These are phyloP conservation scores for Xylariales sp. DNA, from an alignment of 2,329 filamentous ascomycete genomes.

Conservation along the genomic window DNA sequence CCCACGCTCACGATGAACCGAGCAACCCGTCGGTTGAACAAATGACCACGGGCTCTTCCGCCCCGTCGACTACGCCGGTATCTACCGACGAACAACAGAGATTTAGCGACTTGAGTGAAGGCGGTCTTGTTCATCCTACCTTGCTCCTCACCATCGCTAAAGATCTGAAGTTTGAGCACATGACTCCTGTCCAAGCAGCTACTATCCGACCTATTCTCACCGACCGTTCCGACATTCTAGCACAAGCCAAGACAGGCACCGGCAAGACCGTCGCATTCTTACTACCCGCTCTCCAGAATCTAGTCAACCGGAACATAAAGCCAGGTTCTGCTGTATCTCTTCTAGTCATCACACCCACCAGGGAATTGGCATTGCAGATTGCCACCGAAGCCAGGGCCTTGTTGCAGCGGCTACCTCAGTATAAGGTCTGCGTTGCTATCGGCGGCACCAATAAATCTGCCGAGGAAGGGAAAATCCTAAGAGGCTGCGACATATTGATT, in stretches of 20 bases:
- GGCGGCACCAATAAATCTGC: constrained; percentile 80
- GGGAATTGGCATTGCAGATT: constrained; percentile 77
- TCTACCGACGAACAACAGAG: constrained; percentile 15
- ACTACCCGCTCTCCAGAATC: constrained; percentile 82
- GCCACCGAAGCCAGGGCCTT: constrained; percentile 77
- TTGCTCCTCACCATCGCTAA: constrained; percentile 61
- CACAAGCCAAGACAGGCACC: constrained; percentile 88
- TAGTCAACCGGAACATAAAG: constrained; percentile 62
- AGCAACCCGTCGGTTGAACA: constrained; percentile 10
- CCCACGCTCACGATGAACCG: constrained; percentile 15
- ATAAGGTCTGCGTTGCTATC: constrained; percentile 81
- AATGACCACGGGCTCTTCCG: constrained; percentile 12
- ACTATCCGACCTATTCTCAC: constrained; percentile 61
- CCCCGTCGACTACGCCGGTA: constrained; percentile 13
- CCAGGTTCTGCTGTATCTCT: constrained; percentile 62
- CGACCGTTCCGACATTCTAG: constrained; percentile 66
- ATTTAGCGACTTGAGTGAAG: constrained; percentile 29
- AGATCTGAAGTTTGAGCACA: constrained; percentile 62
- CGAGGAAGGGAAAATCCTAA: constrained; percentile 76
- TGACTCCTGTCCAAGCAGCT: constrained; percentile 67
- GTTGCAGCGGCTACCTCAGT: constrained; percentile 77
- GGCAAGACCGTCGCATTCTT: constrained; percentile 89
- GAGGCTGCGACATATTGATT: constrained; percentile 82
- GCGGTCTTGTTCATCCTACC: constrained; percentile 53
- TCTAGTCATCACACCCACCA: constrained; percentile 76